phyloP scores from a whole-genome alignment of 2,329 filamentous ascomycete species.

The Xylariaceae sp. region DNA sequence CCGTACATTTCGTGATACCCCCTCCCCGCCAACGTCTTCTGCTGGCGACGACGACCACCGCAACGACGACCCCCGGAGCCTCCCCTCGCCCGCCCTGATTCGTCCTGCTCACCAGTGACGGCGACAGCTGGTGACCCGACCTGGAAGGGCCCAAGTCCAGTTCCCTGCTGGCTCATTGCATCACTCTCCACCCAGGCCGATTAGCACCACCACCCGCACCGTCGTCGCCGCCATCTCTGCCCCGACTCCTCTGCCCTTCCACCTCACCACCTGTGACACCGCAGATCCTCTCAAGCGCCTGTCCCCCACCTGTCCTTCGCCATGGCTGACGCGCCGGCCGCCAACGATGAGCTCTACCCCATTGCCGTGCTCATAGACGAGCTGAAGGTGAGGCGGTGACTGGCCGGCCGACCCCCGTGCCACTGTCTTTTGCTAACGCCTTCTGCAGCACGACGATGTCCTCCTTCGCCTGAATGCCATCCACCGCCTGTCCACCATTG shows the following conservation, averaged over 20 bases:
- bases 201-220: constrained; percentile 15
- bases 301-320: constrained; percentile 28
- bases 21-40: no score
- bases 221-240: constrained; percentile 4
- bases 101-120: no score
- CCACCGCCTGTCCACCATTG: constrained; percentile 95
- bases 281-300: constrained; percentile 4
- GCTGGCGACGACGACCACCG: no score
- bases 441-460: constrained; percentile 86
- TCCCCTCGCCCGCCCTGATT: no score
- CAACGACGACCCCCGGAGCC: no score
- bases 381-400: constrained; percentile 67
- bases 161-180: constrained; percentile 19
- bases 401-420: constrained; percentile 6
- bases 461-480: constrained; percentile 97
- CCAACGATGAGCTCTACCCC: constrained; percentile 98
- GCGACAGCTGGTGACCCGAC: neutral
- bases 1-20: no score
- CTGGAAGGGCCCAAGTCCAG: neutral
- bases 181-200: constrained; percentile 27
- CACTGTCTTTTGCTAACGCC: constrained; percentile 17
- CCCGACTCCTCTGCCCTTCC: constrained; percentile 7
- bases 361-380: constrained; percentile 99
- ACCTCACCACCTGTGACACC: constrained; percentile 3
- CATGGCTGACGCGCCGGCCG: constrained; percentile 84